A percentile compares a stretch with the other conserved stretches of the same genome.
phyloP scores from a whole-genome alignment of 2,329 filamentous ascomycete species.

The Stachybotrys echinatus region DNA sequence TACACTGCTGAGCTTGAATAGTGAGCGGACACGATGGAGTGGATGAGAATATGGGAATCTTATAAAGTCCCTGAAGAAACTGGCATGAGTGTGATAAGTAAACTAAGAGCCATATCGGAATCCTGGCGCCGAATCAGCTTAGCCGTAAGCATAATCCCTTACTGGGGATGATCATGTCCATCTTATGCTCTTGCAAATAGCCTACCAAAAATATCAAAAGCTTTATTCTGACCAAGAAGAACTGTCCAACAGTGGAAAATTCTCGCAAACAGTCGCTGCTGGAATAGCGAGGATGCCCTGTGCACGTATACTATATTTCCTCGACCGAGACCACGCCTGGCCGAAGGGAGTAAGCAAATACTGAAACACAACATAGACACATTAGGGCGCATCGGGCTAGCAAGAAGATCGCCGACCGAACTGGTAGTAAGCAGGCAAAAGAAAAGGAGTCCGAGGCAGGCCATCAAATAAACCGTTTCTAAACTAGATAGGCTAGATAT shows the following conservation, averaged over 20 bases:
- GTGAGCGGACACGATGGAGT: not conserved
- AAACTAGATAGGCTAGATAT: not conserved
- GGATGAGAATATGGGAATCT: not conserved
- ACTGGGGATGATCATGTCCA: not conserved
- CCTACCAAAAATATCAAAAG: constrained; percentile 1
- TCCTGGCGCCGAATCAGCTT: constrained; percentile 1
- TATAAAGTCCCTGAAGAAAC: not conserved
- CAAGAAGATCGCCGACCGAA: not conserved
- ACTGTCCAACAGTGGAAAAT: not conserved
- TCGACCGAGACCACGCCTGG: not conserved
- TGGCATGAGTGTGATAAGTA: not conserved
- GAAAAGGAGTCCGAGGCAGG: not conserved
- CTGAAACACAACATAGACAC: not conserved
- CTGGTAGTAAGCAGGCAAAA: not conserved
- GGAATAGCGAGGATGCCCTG: constrained; percentile 1
- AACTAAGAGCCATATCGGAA: not conserved
- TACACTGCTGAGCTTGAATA: not conserved
- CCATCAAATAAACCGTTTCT: not conserved
- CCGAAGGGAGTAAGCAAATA: constrained; percentile 1
- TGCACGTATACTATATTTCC: not conserved
- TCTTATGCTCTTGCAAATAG: not conserved
- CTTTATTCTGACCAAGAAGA: constrained; percentile 2
- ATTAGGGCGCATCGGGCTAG: not conserved
- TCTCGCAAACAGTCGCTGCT: not conserved
- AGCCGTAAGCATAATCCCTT: not conserved